Evolutionary conservation across 495 filamentous ascomycete species (phyloP).

Genomic region (Lineolata rhizophorae): DNA sequence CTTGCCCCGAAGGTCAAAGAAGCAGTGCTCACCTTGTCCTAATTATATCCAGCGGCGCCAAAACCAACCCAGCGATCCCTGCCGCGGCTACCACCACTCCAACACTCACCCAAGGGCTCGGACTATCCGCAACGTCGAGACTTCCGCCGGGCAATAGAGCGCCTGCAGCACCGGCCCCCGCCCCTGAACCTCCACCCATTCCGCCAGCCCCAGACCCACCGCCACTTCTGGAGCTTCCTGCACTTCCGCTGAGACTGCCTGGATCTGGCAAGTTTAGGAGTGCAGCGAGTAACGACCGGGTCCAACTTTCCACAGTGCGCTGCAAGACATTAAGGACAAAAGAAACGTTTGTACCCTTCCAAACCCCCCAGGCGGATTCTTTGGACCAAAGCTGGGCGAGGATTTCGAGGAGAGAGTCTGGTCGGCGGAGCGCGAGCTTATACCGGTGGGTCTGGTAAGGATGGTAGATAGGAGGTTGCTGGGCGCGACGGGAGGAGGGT

Average conservation of each 20-base stretch:
- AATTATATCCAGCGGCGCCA: conserved; percentile 74
- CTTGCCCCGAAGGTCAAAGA: conserved; percentile 2
- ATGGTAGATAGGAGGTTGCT: neutral
- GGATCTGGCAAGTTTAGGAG: conserved; percentile 67
- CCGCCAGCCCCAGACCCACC: conserved; percentile 7
- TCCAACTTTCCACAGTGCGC: conserved; percentile 70
- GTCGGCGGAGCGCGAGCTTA: conserved; percentile 41
- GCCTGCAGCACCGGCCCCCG: neutral
- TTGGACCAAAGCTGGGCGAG: conserved; percentile 71
- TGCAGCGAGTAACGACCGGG: conserved; percentile 60
- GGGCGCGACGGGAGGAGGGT: conserved; percentile 8
- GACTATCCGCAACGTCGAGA: conserved; percentile 42
- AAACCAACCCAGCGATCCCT: conserved; percentile 51
- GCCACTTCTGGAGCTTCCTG: conserved; percentile 3
- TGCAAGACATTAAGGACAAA: conserved; percentile 73
- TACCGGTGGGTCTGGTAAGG: conserved; percentile 28
- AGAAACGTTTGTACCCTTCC: conserved; percentile 83
- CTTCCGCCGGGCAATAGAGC: conserved; percentile 2
- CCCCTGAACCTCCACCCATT: conserved; percentile 10
- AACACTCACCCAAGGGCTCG: conserved; percentile 50
- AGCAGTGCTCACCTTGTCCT: conserved; percentile 41
- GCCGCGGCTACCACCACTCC: conserved; percentile 66
- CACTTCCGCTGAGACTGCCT: conserved; percentile 32
- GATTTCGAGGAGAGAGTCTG: conserved; percentile 56
- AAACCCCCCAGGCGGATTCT: conserved; percentile 76